Conservation (phyloP, 768 basidiomycete species). For the Panaeolus cyanescens region DNA sequence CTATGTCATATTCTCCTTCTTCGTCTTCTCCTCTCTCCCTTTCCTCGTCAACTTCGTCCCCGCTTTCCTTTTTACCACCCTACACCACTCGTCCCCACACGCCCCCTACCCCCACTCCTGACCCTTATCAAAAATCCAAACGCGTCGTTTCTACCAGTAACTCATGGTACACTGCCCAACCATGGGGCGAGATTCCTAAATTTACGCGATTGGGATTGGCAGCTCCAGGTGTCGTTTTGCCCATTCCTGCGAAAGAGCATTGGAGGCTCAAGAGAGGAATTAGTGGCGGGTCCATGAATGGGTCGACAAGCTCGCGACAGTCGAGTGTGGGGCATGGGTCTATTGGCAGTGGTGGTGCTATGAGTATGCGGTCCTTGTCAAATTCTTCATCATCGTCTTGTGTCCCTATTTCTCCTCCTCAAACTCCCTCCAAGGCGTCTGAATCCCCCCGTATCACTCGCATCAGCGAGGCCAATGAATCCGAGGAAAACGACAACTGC, state of each 20-base stretch:
- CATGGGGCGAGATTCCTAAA: slow-evolving; percentile 37
- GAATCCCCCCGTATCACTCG: too few relatives aligned
- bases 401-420: too few relatives aligned
- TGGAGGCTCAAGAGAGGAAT: neutral
- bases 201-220: slow-evolving; percentile 41
- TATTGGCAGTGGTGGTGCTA: too few relatives aligned
- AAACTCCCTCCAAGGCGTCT: too few relatives aligned
- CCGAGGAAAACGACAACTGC: neutral
- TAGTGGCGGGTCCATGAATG: neutral
- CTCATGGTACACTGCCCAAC: slow-evolving; percentile 37
- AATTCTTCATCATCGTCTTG: too few relatives aligned
- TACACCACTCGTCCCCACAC: slow-evolving; percentile 5
- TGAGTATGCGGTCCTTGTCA: too few relatives aligned
- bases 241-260: slow-evolving; percentile 38
- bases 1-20: too few relatives aligned
- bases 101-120: slow-evolving; percentile 1
- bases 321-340: too few relatives aligned
- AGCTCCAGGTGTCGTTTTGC: slow-evolving; percentile 37
- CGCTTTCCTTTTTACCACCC: neutral
- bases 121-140: neutral
- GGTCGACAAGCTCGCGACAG: neutral
- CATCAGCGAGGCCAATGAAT: neutral
- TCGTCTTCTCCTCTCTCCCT: slow-evolving; percentile 7
- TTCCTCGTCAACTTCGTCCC: neutral
- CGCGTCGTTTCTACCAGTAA: slow-evolving; percentile 17